Evolutionary conservation across 2,329 filamentous ascomycete species (phyloP), one percentile per base, ranked within the genome.

Genomic region (Lasiodiplodia gonubiensis): DNA sequence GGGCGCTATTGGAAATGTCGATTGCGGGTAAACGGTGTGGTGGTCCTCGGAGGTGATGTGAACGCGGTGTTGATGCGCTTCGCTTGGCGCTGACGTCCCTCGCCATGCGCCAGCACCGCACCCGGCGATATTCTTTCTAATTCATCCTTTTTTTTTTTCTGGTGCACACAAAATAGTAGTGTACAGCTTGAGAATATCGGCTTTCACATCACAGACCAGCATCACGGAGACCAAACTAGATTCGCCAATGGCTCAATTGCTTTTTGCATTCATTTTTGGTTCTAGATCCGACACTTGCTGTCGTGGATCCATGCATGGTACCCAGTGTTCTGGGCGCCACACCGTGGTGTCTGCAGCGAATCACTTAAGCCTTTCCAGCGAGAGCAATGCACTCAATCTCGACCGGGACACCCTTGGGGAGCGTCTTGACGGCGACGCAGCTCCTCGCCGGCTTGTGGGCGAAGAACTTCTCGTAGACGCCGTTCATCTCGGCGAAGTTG

Each of bases 351-450:
- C n/a, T 25, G 12, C 11, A 51, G 21, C 6, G 12, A 21, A 25
- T 25, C 11, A 4, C 27, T 48, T 61, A 67, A 51, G 65, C 65
- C 57, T 67, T 67, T 52, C 76, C 78, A 61, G 71, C 72, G 68
- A 88, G 79, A 69, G 93, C 93, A 83, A 95, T 91, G 78, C 89
- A 92, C 86, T 97, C 93, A 77, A 97, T 95, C 85, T 97, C 93
- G 27, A 97, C 89, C 69, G 93, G 89, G 51, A 93, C 93, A 67
- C 89, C 89, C 85, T 94, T 93, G 69, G 93, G 93, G 71, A 97
- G 86, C 73, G 92, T 89, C 85, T 95, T 94, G 71, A 96, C 94
- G 5, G 93, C 93, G 65, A 97, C 92, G 77, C 93, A 97, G 82
- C 90, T 93, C 72, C 92, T 87, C n/a, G 92, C 91, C 23, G 93